Evolutionary conservation across 2,329 filamentous ascomycete genomes (phyloP).

Genomic region (Venturia carpophila): DNA sequence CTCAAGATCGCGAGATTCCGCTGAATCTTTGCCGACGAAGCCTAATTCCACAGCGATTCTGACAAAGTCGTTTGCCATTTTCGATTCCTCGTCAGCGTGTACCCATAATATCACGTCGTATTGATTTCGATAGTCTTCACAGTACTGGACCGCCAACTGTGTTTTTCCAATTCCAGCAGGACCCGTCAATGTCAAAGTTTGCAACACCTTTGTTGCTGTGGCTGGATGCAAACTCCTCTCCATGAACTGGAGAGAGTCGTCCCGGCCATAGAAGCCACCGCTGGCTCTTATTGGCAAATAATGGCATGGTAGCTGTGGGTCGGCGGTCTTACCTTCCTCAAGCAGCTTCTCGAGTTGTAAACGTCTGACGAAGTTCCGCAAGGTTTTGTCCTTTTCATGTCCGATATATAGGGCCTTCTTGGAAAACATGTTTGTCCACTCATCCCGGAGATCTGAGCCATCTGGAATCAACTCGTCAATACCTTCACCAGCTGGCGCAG

Average conservation of each 20-base stretch:
- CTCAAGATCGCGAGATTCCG: slow-evolving; percentile 18
- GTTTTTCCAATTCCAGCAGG: slow-evolving; percentile 29
- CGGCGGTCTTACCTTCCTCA: slow-evolving; percentile 6
- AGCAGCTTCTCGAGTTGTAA: not conserved
- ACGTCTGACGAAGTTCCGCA: not conserved
- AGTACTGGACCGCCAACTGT: slow-evolving; percentile 33
- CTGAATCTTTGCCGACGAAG: slow-evolving; percentile 20
- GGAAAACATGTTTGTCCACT: not conserved
- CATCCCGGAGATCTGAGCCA: not conserved
- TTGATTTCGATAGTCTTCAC: slow-evolving; percentile 25
- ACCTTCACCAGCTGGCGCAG: not conserved
- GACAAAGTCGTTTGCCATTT: slow-evolving; percentile 29
- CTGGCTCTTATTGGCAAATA: not conserved
- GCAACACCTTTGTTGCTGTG: not conserved
- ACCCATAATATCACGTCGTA: slow-evolving; percentile 34
- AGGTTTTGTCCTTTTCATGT: not conserved
- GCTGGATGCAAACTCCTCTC: slow-evolving; percentile 5
- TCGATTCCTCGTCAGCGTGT: slow-evolving; percentile 29
- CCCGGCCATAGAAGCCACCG: slow-evolving; percentile 6
- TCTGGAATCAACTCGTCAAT: not conserved
- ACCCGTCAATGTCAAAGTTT: slow-evolving; percentile 13
- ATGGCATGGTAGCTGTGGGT: slow-evolving; percentile 12
- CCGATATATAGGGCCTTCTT: not conserved
- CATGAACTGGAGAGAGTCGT: slow-evolving; percentile 5
- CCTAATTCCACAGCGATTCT: slow-evolving; percentile 26